Conservation (phyloP, 2,329 filamentous ascomycete species). For the Penicillium sp. region DNA sequence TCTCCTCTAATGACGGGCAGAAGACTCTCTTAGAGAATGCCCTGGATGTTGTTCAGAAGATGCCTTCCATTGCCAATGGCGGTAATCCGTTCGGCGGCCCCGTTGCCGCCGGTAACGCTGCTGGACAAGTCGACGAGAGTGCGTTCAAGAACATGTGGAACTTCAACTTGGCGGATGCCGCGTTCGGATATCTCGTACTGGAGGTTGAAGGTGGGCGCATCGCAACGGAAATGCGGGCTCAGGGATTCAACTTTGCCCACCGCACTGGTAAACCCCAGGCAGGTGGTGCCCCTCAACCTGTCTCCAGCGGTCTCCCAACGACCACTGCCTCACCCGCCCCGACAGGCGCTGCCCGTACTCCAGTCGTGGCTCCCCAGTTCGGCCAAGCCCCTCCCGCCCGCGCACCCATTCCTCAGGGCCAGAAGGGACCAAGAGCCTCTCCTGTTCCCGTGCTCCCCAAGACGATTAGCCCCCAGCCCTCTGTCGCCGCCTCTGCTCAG, state of each 20-base stretch:
- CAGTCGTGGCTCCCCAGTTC: slow-evolving; percentile 33
- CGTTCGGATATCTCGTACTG: slow-evolving; percentile 89
- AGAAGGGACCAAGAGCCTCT: slow-evolving; percentile 31
- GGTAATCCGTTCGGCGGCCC: slow-evolving; percentile 94
- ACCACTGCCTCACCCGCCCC: slow-evolving; percentile 31
- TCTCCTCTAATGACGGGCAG: slow-evolving; percentile 85
- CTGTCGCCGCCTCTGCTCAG: slow-evolving; percentile 34
- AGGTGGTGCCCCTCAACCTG: slow-evolving; percentile 25
- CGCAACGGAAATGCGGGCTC: slow-evolving; percentile 95
- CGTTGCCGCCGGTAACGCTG: slow-evolving; percentile 57
- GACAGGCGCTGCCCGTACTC: slow-evolving; percentile 31
- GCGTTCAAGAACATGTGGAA: slow-evolving; percentile 99
- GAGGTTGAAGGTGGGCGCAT: slow-evolving; percentile 94
- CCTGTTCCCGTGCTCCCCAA: slow-evolving; percentile 39
- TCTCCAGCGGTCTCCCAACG: slow-evolving; percentile 23
- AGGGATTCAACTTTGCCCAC: slow-evolving; percentile 98
- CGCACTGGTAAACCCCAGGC: slow-evolving; percentile 68
- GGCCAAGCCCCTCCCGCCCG: slow-evolving; percentile 34
- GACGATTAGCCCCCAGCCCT: slow-evolving; percentile 30
- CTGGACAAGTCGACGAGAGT: slow-evolving; percentile 91
- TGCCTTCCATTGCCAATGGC: slow-evolving; percentile 88
- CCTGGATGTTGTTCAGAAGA: slow-evolving; percentile 89
- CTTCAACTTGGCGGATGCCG: slow-evolving; percentile 94
- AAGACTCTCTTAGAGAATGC: slow-evolving; percentile 86
- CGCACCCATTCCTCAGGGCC: slow-evolving; percentile 23